phyloP scores from a whole-genome alignment of 164 flowering plant genomes.

The Tinospora cordifolia region DNA sequence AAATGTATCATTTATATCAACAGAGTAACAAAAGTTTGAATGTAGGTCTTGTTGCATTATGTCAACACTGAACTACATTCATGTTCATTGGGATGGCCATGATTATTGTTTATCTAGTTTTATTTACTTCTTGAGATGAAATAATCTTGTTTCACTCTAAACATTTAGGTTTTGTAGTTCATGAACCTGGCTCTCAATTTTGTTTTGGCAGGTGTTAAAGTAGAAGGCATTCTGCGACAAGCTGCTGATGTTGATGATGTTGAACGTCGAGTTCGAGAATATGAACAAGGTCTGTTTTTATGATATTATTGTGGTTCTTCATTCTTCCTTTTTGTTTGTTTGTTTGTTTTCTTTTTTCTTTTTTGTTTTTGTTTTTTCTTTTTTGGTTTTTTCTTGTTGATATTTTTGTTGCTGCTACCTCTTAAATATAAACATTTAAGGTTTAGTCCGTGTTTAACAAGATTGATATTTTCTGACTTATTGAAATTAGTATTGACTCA shows the following conservation, averaged over 20 bases:
- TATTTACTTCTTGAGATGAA: not conserved
- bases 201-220: constrained; percentile 56
- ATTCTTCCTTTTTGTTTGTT: not conserved
- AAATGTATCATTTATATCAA: not conserved
- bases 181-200: not conserved
- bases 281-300: constrained; percentile 66
- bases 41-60: not conserved
- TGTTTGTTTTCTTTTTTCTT: too few relatives aligned
- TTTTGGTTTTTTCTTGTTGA: not conserved
- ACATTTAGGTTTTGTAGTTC: not conserved
- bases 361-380: too few relatives aligned
- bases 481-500: too few relatives aligned
- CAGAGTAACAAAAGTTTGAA: not conserved
- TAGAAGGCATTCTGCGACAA: constrained; percentile 93
- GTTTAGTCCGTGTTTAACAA: too few relatives aligned
- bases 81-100: not conserved
- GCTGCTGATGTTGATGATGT: constrained; percentile 97
- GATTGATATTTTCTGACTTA: too few relatives aligned
- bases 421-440: too few relatives aligned
- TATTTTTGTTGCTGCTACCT: too few relatives aligned
- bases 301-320: not conserved
- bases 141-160: not conserved
- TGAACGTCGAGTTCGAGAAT: constrained; percentile 70
- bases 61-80: not conserved
- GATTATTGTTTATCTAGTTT: not conserved